Percentiles rank a stretch among this genome's conserved stretches.
These are phyloP conservation scores for Phialophora expanda DNA, from an alignment of 2,329 filamentous ascomycete species.

Conservation along the genomic window DNA sequence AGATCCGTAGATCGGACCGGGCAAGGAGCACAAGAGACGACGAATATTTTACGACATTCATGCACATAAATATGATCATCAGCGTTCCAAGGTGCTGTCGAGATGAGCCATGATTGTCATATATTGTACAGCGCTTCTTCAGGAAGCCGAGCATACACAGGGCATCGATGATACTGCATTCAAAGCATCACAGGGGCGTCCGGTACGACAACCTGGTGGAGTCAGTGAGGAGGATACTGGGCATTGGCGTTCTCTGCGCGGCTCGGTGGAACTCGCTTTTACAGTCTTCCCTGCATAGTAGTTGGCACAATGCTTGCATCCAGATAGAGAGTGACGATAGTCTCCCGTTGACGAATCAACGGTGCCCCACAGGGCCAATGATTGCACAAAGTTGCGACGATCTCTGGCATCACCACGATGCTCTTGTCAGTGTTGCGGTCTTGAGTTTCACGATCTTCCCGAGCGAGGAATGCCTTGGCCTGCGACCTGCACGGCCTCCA, in stretches of 20 bases:
- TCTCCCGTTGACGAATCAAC: neutral
- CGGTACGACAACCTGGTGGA: neutral
- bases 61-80: slow-evolving; percentile 19
- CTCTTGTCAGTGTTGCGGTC: neutral
- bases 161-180: neutral
- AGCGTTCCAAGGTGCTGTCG: neutral
- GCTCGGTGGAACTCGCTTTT: neutral
- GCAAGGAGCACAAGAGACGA: slow-evolving; percentile 11
- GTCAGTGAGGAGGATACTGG: neutral
- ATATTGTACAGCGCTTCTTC: slow-evolving; percentile 3
- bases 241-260: neutral
- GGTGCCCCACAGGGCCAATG: neutral
- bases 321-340: neutral
- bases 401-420: neutral
- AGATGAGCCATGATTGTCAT: slow-evolving; percentile 11
- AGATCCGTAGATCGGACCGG: slow-evolving; percentile 6
- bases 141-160: slow-evolving; percentile 4
- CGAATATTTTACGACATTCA: slow-evolving; percentile 23
- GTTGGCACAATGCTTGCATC: neutral
- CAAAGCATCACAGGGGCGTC: neutral
- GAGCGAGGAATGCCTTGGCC: neutral
- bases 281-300: neutral
- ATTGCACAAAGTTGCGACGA: neutral
- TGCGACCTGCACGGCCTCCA: neutral
- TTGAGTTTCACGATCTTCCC: neutral